These are phyloP conservation scores for Pezicula carpinea DNA, from an alignment of 2,329 filamentous ascomycete species.

Conservation along the genomic window DNA sequence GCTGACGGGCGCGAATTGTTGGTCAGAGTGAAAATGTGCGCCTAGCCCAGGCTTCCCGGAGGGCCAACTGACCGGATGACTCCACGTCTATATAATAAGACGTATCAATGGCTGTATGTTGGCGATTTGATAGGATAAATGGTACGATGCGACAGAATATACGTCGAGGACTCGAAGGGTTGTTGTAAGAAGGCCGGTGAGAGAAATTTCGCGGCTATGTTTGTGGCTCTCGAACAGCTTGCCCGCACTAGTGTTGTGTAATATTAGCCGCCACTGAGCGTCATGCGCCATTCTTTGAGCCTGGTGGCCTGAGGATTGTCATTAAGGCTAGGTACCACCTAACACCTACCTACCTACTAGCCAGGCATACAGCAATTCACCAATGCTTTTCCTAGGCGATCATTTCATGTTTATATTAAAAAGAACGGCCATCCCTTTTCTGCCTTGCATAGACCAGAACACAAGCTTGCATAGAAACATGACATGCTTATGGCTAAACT, in stretches of 20 bases:
- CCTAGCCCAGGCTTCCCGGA: not conserved
- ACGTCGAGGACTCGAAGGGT: constrained; percentile 4
- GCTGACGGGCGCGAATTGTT: not conserved
- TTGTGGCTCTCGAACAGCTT: not conserved
- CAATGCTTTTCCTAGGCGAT: too few species aligned
- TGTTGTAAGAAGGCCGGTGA: not conserved
- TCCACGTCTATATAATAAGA: not conserved
- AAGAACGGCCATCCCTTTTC: too few species aligned
- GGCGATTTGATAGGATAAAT: not conserved
- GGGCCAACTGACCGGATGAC: not conserved
- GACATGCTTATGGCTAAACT: too few species aligned
- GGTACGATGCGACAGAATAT: too few species aligned
- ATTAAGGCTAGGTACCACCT: too few species aligned
- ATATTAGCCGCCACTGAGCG: not conserved
- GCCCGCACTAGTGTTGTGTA: not conserved
- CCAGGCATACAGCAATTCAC: too few species aligned
- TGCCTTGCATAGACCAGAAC: not conserved
- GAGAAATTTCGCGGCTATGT: not conserved
- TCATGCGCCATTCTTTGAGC: not conserved
- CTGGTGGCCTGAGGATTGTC: too few species aligned
- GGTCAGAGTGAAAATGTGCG: not conserved
- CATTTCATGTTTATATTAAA: too few species aligned
- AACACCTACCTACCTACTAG: too few species aligned
- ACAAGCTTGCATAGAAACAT: too few species aligned
- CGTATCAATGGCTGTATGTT: not conserved